Conservation (phyloP, 1,139 yeast genomes). For the Candida sp. region DNA sequence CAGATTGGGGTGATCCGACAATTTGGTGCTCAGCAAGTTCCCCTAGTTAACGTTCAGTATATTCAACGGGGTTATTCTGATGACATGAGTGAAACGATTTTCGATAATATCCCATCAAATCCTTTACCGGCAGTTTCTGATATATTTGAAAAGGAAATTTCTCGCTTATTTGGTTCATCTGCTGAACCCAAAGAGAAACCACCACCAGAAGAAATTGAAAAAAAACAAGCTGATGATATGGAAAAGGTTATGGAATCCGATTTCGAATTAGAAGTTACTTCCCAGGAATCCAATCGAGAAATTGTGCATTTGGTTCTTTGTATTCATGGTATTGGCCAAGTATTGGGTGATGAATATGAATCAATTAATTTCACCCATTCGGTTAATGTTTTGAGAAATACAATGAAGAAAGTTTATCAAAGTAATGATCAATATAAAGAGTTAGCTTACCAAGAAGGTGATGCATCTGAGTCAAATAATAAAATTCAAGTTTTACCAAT, state of each 20-base stretch:
- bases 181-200: not conserved
- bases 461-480: conserved; percentile 38
- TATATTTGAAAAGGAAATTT: conserved; percentile 27
- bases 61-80: conserved; percentile 38
- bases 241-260: conserved; percentile 52
- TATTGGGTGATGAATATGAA: conserved; percentile 74
- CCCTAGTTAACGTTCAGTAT: conserved; percentile 32
- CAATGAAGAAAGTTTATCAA: conserved; percentile 55
- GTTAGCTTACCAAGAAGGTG: conserved; percentile 25
- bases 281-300: conserved; percentile 41
- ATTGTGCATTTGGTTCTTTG: conserved; percentile 82
- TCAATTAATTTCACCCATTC: conserved; percentile 87
- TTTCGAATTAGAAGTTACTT: conserved; percentile 36
- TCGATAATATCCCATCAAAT: conserved; percentile 25
- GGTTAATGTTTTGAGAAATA: conserved; percentile 64
- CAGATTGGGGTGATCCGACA: conserved; percentile 38
- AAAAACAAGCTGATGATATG: conserved; percentile 22
- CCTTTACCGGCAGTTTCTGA: conserved; percentile 30
- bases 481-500: conserved; percentile 75
- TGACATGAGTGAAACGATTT: conserved; percentile 23
- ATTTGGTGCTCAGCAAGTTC: conserved; percentile 29
- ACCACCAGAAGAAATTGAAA: conserved; percentile 1
- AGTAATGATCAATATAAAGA: conserved; percentile 42
- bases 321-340: conserved; percentile 94
- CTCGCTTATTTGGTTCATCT: conserved; percentile 12